Evolutionary conservation across 805 yeast species (phyloP), one percentile per base, ranked within the genome.

Genomic region (Kregervanrija delftensis): DNA sequence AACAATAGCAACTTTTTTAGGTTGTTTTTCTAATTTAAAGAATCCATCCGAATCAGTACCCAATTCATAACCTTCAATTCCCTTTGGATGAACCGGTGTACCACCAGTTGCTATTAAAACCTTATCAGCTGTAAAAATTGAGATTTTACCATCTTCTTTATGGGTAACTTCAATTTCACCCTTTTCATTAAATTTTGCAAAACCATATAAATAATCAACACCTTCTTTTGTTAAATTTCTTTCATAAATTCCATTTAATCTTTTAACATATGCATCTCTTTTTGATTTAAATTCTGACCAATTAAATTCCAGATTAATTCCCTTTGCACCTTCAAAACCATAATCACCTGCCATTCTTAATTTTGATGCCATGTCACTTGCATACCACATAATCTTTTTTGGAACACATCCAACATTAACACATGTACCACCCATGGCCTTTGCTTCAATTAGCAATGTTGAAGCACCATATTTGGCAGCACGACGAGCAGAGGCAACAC

Each of bases 341-440:
- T 91, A 93, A 50, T 84, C 87, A 52, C 76, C 70, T 49, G 96
- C 95, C 40, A 86, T 83, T 37, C 72, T 67, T 49, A 85, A 69
- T 59, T 80, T 82, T 50, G 77, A 76, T 14, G 97, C 97, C 63
- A 87, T 67, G 56, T 90, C 96, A 30, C 93, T 81, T 10, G 97
- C 96, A 56, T 90, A 83, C 99, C 99, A 93, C 97, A 93, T 90
- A 39, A 93, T 88, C 64, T 93, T 93, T 73, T 93, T 93, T 40
- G 99, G 99, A 40, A 93, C 99, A 74, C 99, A 93, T 15, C 99
- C 99, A 37, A 91, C 98, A 63, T 93, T 93, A 50, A 93, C 99
- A 76, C 99, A 93, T 36, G 99, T 93, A 30, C 99, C 99, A 47
- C 99, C 99, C 67, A 93, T 75, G 51, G 73, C 82, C 43, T 79